Conservation (phyloP, 2,329 filamentous ascomycete species). For the Fusarium robinianum region DNA sequence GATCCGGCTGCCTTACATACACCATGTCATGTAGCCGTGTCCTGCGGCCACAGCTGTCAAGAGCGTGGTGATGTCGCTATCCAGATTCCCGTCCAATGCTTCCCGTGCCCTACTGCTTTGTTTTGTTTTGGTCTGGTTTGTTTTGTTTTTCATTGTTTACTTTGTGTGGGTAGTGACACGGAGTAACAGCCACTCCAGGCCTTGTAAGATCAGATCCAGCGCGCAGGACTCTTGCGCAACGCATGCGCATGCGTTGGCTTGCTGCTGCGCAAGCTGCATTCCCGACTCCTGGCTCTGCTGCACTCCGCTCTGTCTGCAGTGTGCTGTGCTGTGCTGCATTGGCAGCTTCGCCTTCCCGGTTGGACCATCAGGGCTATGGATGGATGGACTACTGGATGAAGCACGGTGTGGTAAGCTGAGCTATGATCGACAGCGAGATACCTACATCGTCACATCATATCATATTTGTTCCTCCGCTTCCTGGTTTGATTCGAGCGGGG, state of each 20-base stretch:
- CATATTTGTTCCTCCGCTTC: conserved; percentile 7
- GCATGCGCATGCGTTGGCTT: conserved; percentile 26
- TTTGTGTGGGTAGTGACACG: conserved; percentile 14
- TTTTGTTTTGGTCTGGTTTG: conserved; percentile 6
- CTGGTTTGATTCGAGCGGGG: not conserved
- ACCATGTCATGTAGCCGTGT: conserved; percentile 9
- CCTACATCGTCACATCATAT: conserved; percentile 14
- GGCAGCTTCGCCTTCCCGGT: conserved; percentile 5
- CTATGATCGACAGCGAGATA: conserved; percentile 16
- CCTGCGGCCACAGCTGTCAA: not conserved
- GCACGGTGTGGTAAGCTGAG: conserved; percentile 13
- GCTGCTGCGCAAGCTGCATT: conserved; percentile 24
- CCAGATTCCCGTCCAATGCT: not conserved
- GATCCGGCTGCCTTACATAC: not conserved
- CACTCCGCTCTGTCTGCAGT: not conserved
- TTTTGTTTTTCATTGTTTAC: conserved; percentile 13
- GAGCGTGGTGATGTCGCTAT: conserved; percentile 6
- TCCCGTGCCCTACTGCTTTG: conserved; percentile 5
- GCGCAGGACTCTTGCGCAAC: conserved; percentile 17
- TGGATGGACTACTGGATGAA: conserved; percentile 11
- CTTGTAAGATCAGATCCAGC: conserved; percentile 23
- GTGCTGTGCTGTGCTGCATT: conserved; percentile 6
- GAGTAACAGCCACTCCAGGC: conserved; percentile 18
- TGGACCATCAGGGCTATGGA: conserved; percentile 7
- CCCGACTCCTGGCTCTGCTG: conserved; percentile 12